Conservation (phyloP, 2,329 filamentous ascomycete genomes). For the Cladosporium colombiae region DNA sequence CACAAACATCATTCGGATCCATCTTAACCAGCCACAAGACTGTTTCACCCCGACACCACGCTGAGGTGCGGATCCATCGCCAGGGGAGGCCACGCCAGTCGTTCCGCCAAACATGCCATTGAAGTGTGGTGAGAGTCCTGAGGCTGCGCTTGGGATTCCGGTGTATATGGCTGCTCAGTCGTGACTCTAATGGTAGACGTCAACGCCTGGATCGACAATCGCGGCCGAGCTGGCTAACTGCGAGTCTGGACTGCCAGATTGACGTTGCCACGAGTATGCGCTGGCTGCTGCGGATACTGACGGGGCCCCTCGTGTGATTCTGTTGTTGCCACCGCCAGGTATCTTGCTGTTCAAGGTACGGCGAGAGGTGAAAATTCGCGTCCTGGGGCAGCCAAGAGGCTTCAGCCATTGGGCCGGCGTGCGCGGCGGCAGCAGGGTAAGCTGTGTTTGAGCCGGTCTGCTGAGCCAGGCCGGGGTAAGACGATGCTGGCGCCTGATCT, state of each 20-base stretch:
- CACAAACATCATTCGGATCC: not conserved
- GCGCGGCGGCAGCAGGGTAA: slow-evolving; percentile 9
- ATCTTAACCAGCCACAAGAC: not conserved
- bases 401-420: slow-evolving; percentile 13
- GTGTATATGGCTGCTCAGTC: slow-evolving; percentile 23
- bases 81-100: not conserved
- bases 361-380: slow-evolving; percentile 6
- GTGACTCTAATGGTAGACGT: slow-evolving; percentile 31
- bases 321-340: slow-evolving; percentile 7
- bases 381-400: slow-evolving; percentile 18
- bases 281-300: slow-evolving; percentile 9
- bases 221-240: slow-evolving; percentile 26
- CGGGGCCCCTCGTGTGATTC: not conserved
- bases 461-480: not conserved
- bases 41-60: slow-evolving; percentile 15
- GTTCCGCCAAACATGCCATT: slow-evolving; percentile 3
- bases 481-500: slow-evolving; percentile 8
- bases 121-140: slow-evolving; percentile 26
- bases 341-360: slow-evolving; percentile 9
- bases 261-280: slow-evolving; percentile 11
- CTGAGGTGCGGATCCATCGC: slow-evolving; percentile 14
- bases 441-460: slow-evolving; percentile 12
- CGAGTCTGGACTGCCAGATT: slow-evolving; percentile 13
- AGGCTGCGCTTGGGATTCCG: slow-evolving; percentile 25
- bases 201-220: slow-evolving; percentile 12